These are phyloP conservation scores for Ramichloridium luteum DNA, from an alignment of 2,329 filamentous ascomycete genomes.

Conservation along the genomic window DNA sequence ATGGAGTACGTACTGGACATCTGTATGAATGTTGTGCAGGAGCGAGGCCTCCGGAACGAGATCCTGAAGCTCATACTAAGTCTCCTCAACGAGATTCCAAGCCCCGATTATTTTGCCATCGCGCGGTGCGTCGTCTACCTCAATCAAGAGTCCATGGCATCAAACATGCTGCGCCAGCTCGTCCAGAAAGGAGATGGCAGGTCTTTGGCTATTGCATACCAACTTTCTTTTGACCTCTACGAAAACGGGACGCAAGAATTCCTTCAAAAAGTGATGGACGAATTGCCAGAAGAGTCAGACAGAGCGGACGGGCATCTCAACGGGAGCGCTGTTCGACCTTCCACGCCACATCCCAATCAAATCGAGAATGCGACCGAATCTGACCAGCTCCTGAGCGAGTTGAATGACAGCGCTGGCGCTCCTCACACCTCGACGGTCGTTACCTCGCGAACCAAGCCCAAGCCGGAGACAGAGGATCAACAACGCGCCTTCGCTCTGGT, in stretches of 20 bases:
- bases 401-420: constrained; percentile 41
- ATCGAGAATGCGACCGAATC: constrained; percentile 44
- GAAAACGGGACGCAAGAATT: constrained; percentile 99
- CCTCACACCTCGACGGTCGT: constrained; percentile 42
- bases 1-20: constrained; percentile 95
- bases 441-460: constrained; percentile 31
- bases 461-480: constrained; percentile 37
- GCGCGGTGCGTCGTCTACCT: constrained; percentile 96
- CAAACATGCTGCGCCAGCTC: constrained; percentile 69
- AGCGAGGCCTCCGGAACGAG: constrained; percentile 68
- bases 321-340: constrained; percentile 25
- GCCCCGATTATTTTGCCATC: constrained; percentile 93
- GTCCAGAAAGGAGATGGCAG: constrained; percentile 66
- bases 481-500: constrained; percentile 45
- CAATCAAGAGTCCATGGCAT: constrained; percentile 81
- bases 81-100: constrained; percentile 83
- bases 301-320: constrained; percentile 29
- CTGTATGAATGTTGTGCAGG: constrained; percentile 96
- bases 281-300: constrained; percentile 51
- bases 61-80: constrained; percentile 89
- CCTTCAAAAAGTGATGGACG: constrained; percentile 72
- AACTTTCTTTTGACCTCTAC: constrained; percentile 95
- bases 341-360: constrained; percentile 19
- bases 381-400: constrained; percentile 45
- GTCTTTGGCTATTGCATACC: constrained; percentile 79